These are phyloP conservation scores for Asterochloris erici DNA, from an alignment of 139 green algal genomes.

Conservation along the genomic window DNA sequence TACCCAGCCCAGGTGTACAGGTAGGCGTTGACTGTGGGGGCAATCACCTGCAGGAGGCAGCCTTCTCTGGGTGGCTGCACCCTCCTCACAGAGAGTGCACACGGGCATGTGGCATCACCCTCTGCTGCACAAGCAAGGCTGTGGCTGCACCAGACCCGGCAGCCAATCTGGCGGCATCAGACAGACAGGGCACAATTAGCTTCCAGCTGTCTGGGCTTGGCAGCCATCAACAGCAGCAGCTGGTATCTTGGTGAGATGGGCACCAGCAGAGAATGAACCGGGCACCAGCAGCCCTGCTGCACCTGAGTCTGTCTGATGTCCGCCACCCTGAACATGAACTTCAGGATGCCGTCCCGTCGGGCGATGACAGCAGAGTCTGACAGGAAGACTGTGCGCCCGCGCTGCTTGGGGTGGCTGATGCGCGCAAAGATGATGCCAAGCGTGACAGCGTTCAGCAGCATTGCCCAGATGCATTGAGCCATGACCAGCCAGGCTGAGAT, in stretches of 20 bases:
- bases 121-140: not conserved
- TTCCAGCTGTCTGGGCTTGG: too few species aligned
- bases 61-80: not conserved
- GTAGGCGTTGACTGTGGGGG: slow-evolving; percentile 41
- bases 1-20: slow-evolving; percentile 76
- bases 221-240: not conserved
- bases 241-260: not conserved
- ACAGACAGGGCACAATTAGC: not conserved
- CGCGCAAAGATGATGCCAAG: slow-evolving; percentile 79
- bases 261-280: not conserved
- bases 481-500: slow-evolving; percentile 50
- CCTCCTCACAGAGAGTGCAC: not conserved
- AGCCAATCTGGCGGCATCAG: not conserved
- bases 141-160: not conserved
- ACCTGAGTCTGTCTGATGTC: slow-evolving; percentile 56
- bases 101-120: not conserved
- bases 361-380: slow-evolving; percentile 72
- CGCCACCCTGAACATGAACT: slow-evolving; percentile 89
- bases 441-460: slow-evolving; percentile 68
- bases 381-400: slow-evolving; percentile 80
- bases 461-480: slow-evolving; percentile 56
- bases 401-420: slow-evolving; percentile 79
- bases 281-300: not conserved
- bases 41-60: slow-evolving; percentile 32
- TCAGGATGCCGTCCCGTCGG: slow-evolving; percentile 80